Evolutionary conservation across 306 rosid genomes (phyloP).

Genomic region (Cotoneaster glaucophyllus): DNA sequence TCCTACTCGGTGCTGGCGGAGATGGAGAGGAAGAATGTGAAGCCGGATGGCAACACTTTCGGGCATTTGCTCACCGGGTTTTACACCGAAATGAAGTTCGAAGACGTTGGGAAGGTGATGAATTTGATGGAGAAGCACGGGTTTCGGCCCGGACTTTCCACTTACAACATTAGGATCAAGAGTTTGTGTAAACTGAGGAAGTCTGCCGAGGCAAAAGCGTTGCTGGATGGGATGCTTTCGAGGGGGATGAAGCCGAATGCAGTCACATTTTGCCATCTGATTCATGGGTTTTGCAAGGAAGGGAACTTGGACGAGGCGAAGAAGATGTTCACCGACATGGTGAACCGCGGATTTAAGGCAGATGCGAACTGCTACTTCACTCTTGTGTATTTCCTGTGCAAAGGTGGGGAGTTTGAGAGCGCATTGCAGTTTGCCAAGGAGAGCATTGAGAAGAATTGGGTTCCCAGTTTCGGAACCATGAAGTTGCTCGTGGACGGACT

Average conservation of each 20-base stretch:
- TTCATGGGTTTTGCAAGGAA: conserved; percentile 63
- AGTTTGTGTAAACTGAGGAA: conserved; percentile 69
- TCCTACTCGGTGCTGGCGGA: conserved; percentile 59
- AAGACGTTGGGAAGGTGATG: conserved; percentile 62
- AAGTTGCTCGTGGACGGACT: conserved; percentile 68
- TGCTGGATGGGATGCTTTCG: conserved; percentile 54
- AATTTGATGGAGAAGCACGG: conserved; percentile 52
- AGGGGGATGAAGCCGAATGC: conserved; percentile 55
- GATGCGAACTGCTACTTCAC: conserved; percentile 46
- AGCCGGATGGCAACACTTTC: conserved; percentile 42
- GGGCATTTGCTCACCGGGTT: conserved; percentile 41
- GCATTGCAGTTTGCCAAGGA: conserved; percentile 45
- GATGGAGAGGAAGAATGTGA: conserved; percentile 59
- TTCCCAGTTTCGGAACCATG: conserved; percentile 59
- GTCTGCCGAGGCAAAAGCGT: conserved; percentile 58
- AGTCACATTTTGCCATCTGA: conserved; percentile 48
- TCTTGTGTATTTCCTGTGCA: conserved; percentile 41
- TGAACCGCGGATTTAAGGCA: conserved; percentile 36
- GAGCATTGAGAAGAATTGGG: conserved; percentile 63
- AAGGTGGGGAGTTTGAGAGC: conserved; percentile 44
- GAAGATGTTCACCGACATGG: conserved; percentile 50
- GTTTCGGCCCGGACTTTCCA: conserved; percentile 26
- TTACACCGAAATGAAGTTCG: conserved; percentile 55
- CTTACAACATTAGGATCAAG: conserved; percentile 63
- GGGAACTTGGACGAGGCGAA: conserved; percentile 61